Percentiles rank a stretch among this genome's conserved stretches.
Evolutionary conservation across 2,329 filamentous ascomycete genomes (phyloP).

Genomic region (Phaeomoniella chlamydospora): DNA sequence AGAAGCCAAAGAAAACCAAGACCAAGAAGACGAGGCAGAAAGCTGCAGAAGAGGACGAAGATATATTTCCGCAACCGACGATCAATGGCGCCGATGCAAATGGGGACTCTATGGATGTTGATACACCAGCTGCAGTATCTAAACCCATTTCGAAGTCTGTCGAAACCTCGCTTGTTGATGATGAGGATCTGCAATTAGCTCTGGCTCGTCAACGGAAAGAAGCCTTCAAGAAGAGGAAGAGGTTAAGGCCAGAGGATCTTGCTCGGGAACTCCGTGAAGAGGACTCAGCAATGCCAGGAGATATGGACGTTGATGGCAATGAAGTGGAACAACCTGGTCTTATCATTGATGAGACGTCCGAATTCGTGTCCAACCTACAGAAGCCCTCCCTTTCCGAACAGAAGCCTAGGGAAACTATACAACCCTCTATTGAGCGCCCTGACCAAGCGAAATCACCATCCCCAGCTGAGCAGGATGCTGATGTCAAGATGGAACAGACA

Average conservation of each 20-base stretch:
- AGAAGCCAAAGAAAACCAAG: constrained; percentile 83
- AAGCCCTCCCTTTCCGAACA: constrained; percentile 46
- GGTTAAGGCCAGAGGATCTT: constrained; percentile 70
- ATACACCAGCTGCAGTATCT: constrained; percentile 33
- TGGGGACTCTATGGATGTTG: constrained; percentile 60
- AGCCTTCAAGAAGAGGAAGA: constrained; percentile 85
- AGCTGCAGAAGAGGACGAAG: constrained; percentile 46
- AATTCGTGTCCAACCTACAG: constrained; percentile 79
- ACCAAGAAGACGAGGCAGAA: constrained; percentile 60
- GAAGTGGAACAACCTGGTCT: constrained; percentile 49
- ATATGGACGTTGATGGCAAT: constrained; percentile 43
- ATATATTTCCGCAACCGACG: constrained; percentile 26
- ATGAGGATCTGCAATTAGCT: constrained; percentile 81
- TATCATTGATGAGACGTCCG: constrained; percentile 89
- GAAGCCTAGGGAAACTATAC: constrained; percentile 13
- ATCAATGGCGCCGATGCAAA: constrained; percentile 14
- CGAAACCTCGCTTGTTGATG: constrained; percentile 63
- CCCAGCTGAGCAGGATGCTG: constrained; percentile 36
- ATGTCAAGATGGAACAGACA: constrained; percentile 38
- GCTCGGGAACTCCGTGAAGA: constrained; percentile 64
- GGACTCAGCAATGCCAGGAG: constrained; percentile 27
- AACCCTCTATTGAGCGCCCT: constrained; percentile 8
- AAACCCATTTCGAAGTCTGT: constrained; percentile 46
- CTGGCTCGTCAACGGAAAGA: constrained; percentile 69
- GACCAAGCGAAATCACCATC: constrained; percentile 23